A percentile compares a stretch with the other conserved stretches of the same genome.
Conservation (phyloP, 2,329 filamentous ascomycete genomes). For the Hysterium pulicare region DNA sequence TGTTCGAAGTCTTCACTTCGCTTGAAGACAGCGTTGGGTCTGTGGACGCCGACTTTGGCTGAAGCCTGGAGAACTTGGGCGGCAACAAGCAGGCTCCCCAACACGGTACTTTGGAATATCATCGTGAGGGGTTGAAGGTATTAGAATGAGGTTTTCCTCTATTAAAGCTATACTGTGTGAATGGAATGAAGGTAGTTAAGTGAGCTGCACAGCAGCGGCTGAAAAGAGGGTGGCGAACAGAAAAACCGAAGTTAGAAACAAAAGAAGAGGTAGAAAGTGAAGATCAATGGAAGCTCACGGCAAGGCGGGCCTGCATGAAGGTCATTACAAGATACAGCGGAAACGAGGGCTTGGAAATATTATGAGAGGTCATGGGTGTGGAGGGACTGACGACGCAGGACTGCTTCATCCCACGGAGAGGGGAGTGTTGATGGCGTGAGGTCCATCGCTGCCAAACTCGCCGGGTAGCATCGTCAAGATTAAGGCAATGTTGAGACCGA, state of each 20-base stretch:
- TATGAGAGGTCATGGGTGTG: slow-evolving; percentile 17
- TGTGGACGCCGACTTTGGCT: not conserved
- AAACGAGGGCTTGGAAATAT: slow-evolving; percentile 14
- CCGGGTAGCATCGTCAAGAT: slow-evolving; percentile 24
- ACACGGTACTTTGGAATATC: slow-evolving; percentile 27
- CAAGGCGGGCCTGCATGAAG: slow-evolving; percentile 28
- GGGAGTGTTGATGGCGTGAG: slow-evolving; percentile 30
- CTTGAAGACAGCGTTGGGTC: slow-evolving; percentile 15
- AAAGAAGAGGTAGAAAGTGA: slow-evolving; percentile 24
- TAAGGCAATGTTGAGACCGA: not conserved
- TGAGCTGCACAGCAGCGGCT: slow-evolving; percentile 36
- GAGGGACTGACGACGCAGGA: slow-evolving; percentile 13
- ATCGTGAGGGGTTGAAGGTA: slow-evolving; percentile 22
- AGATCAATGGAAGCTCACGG: slow-evolving; percentile 22
- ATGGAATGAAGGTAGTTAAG: slow-evolving; percentile 16
- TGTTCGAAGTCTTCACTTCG: slow-evolving; percentile 30
- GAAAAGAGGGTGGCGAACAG: slow-evolving; percentile 27
- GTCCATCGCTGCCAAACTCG: slow-evolving; percentile 18
- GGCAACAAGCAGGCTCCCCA: slow-evolving; percentile 31
- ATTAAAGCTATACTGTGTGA: slow-evolving; percentile 29
- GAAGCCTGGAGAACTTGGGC: slow-evolving; percentile 12
- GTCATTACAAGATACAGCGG: slow-evolving; percentile 21
- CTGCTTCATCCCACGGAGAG: slow-evolving; percentile 11
- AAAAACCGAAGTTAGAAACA: slow-evolving; percentile 19
- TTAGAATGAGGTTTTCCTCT: slow-evolving; percentile 24